Base-by-base conservation (phyloP, 169 alveolate species). In the Plasmodium knowlesi region DNA sequence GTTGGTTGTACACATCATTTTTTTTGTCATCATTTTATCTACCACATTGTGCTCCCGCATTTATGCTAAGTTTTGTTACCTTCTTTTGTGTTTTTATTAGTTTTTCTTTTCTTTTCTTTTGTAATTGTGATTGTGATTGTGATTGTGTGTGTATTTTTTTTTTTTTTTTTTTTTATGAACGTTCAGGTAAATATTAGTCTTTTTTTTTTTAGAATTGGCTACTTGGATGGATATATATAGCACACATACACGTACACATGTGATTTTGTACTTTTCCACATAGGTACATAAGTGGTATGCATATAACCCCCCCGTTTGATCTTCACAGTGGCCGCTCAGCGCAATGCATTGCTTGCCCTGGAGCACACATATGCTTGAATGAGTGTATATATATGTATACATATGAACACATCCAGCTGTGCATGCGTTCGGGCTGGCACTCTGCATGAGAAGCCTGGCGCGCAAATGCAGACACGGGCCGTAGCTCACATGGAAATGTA, bases 161-260 rank as follows among this genome's bases (percentile, higher is more conserved):
- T n/a, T 84, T 73, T 73, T 82, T 83, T 43, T 84, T 73, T 84
- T 73, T 84, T 72, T 46, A 84, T 84, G 83, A 84, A 84, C 78
- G 43, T 83, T 83, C 50, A 83, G 92, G 92, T 32, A 70, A 84
- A 46, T 43, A 16, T 50, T 84, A 72, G 61, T 72, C 46, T 14
- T 61, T 83, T 81, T 34, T 34, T 34, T 84, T 84, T 72, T 82
- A 61, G 32, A 73, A 73, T 73, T 32, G 50, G 25, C 57, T 61
- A 73, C 50, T 67, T 25, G 10, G 30, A 14, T 41, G 14, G 57
- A 12, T 46, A 50, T 50, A 50, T 14, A 14, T 50, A 50, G 61
- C 22, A 50, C 61, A 50, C 61, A 50, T 67, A 67, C 37, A 67
- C 39, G 76, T 28, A 67, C 76, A 5, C 34, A 9, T n/a, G 5